Evolutionary conservation across 176 grass and related monocot genomes (phyloP).

Genomic region (Miscanthus lutarioriparius): DNA sequence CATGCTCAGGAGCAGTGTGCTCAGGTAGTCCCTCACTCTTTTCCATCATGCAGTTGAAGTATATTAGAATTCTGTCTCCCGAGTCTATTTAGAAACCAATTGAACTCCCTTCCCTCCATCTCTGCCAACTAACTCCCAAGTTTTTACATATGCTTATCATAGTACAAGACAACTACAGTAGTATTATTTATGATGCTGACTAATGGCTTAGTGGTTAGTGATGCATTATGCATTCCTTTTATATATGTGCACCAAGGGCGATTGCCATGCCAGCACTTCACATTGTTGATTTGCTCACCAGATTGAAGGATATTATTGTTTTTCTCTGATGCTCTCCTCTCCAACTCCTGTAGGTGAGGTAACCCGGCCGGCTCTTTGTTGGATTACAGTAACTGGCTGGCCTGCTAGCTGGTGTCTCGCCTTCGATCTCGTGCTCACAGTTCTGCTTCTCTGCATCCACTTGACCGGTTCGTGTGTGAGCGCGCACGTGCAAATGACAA

Average conservation of each 20-base stretch:
- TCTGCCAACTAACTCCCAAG: neutral
- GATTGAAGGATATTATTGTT: neutral
- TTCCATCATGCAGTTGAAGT: neutral
- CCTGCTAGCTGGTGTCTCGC: neutral
- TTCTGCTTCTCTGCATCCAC: neutral
- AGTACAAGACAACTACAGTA: no score
- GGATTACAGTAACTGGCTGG: neutral
- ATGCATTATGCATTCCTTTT: neutral
- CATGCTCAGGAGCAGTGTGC: neutral
- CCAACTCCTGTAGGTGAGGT: neutral
- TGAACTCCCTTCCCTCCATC: neutral
- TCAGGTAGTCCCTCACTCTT: neutral
- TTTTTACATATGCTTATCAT: no score
- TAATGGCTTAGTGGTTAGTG: neutral
- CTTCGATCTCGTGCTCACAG: neutral
- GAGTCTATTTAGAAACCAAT: neutral
- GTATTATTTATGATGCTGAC: neutral
- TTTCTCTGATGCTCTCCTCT: neutral
- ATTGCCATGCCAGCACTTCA: neutral
- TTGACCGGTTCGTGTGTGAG: neutral
- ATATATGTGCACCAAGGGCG: neutral
- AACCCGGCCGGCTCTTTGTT: neutral
- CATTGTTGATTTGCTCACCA: neutral
- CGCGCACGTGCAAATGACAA: neutral
- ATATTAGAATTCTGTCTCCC: neutral